A percentile compares a stretch with the other conserved stretches of the same genome.
Evolutionary conservation across 345 rosid genomes (phyloP).

Genomic region (Euphorbia lathyris): DNA sequence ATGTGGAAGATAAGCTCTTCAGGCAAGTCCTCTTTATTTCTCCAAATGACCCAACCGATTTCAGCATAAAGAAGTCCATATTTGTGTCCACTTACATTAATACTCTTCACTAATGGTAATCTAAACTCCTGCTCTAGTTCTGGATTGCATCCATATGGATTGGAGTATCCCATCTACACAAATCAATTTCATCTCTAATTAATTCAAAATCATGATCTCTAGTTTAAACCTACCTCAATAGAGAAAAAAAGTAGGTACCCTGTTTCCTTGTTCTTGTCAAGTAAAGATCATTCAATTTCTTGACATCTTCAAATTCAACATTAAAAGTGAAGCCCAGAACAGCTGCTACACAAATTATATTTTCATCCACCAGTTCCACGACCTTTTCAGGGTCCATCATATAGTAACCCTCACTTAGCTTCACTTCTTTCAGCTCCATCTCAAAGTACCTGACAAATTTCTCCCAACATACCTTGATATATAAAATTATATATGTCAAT

Average conservation of each 20-base stretch:
- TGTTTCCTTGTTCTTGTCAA: slow-evolving; percentile 18
- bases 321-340: slow-evolving; percentile 27
- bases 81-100: slow-evolving; percentile 31
- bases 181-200: not conserved
- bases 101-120: too few relatives aligned
- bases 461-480: slow-evolving; percentile 23
- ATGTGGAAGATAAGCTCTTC: too few relatives aligned
- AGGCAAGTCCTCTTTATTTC: too few relatives aligned
- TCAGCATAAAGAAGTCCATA: slow-evolving; percentile 30
- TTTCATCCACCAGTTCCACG: slow-evolving; percentile 29
- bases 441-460: slow-evolving; percentile 29
- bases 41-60: slow-evolving; percentile 28
- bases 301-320: slow-evolving; percentile 32
- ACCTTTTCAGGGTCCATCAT: slow-evolving; percentile 28
- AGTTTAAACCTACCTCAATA: too few relatives aligned
- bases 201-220: too few relatives aligned
- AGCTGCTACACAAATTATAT: slow-evolving; percentile 29
- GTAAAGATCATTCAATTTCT: slow-evolving; percentile 20
- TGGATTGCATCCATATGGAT: slow-evolving; percentile 31
- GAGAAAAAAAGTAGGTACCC: too few relatives aligned
- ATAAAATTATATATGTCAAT: too few relatives aligned
- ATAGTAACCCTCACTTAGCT: slow-evolving; percentile 17
- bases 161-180: slow-evolving; percentile 26
- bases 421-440: too few relatives aligned
- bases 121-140: slow-evolving; percentile 28